Evolutionary conservation across 2,329 filamentous ascomycete species (phyloP).

Genomic region (Aspergillus melleus): DNA sequence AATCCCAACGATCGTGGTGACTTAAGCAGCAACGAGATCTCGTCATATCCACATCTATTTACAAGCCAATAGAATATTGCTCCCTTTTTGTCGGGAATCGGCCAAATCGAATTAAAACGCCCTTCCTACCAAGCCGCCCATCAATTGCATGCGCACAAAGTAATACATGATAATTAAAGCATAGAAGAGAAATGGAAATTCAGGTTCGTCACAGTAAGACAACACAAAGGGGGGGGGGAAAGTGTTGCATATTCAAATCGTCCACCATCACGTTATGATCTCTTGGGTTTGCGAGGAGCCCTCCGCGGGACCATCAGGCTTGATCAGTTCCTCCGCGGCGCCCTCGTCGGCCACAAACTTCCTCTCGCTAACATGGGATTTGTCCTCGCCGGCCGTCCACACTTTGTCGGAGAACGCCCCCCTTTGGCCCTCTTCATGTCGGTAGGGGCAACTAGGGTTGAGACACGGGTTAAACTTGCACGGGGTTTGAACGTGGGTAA

Average conservation of each 20-base stretch:
- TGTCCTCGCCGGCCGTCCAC: constrained; percentile 68
- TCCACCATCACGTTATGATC: constrained; percentile 29
- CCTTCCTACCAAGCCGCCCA: constrained; percentile 25
- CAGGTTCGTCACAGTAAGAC: constrained; percentile 1
- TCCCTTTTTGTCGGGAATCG: not conserved
- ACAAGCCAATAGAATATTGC: constrained; percentile 16
- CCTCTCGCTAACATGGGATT: constrained; percentile 78
- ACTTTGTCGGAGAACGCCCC: constrained; percentile 85
- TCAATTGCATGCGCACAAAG: constrained; percentile 17
- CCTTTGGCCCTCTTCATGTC: constrained; percentile 87
- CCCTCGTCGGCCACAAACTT: constrained; percentile 74
- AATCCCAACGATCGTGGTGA: not conserved
- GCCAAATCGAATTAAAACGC: constrained; percentile 23
- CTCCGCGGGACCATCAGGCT: constrained; percentile 52
- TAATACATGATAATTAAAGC: constrained; percentile 27
- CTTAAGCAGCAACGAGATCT: not conserved
- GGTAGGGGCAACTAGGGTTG: constrained; percentile 83
- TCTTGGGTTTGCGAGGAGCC: constrained; percentile 30
- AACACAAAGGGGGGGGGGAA: not conserved
- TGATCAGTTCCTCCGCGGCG: constrained; percentile 68
- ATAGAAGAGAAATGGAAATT: constrained; percentile 8
- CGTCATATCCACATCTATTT: constrained; percentile 28
- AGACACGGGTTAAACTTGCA: constrained; percentile 92
- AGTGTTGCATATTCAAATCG: not conserved
- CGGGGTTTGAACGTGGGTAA: constrained; percentile 78